Evolutionary conservation across 768 basidiomycete species (phyloP).

Genomic region (Pisolithus microcarpus): DNA sequence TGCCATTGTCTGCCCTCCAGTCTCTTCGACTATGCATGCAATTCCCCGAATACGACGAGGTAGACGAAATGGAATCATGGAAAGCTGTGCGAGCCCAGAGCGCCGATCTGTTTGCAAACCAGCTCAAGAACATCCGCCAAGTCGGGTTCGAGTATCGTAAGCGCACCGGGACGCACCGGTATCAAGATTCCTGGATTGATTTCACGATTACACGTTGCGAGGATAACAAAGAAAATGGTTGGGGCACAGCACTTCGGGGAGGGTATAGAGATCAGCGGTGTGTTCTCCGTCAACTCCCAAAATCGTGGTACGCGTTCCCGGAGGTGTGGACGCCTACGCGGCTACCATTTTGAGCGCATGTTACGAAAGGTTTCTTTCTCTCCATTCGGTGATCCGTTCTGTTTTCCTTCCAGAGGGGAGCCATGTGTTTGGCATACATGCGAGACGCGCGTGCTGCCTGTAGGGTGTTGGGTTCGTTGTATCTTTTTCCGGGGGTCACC

Average conservation of each 20-base stretch:
- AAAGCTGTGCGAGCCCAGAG: constrained; percentile 21
- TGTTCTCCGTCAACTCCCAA: constrained; percentile 18
- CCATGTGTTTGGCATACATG: too few relatives aligned
- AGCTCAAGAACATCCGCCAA: constrained; percentile 25
- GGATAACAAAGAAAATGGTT: not conserved
- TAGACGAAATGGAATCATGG: constrained; percentile 28
- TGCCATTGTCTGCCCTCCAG: constrained; percentile 20
- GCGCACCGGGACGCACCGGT: constrained; percentile 29
- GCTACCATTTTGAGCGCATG: constrained; percentile 15
- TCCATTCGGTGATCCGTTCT: not conserved
- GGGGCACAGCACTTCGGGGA: not conserved
- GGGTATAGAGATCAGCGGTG: not conserved
- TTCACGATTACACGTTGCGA: constrained; percentile 20
- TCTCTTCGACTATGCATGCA: constrained; percentile 30
- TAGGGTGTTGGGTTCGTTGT: too few relatives aligned
- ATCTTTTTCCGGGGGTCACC: too few relatives aligned
- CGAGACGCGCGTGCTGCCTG: too few relatives aligned
- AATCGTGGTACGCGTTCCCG: constrained; percentile 28
- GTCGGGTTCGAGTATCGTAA: constrained; percentile 32
- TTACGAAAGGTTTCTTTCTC: not conserved
- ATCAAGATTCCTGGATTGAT: constrained; percentile 32
- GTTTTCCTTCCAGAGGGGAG: too few relatives aligned
- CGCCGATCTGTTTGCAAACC: constrained; percentile 23
- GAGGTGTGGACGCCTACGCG: constrained; percentile 28
- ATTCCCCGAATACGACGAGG: constrained; percentile 29